phyloP scores from a whole-genome alignment of 2,329 filamentous ascomycete genomes.

The Penicillium polonicum region DNA sequence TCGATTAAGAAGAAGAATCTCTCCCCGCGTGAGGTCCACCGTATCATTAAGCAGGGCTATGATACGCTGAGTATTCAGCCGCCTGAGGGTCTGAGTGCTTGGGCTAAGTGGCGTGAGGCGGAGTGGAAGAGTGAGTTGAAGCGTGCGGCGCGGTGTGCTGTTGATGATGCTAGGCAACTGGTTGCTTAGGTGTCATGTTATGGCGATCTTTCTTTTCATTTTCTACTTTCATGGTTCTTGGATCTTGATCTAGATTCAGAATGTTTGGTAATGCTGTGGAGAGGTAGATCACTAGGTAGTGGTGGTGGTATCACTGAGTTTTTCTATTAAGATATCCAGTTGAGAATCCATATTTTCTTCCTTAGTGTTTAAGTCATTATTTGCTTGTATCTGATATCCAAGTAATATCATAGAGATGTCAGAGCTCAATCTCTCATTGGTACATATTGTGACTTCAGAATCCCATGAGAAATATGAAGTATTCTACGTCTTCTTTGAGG shows the following conservation, averaged over 20 bases:
- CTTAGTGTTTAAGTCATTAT: neutral
- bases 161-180: slow-evolving; percentile 63
- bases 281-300: neutral
- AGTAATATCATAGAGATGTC: neutral
- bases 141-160: slow-evolving; percentile 76
- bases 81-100: slow-evolving; percentile 79
- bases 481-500: neutral
- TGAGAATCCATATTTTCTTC: slow-evolving; percentile 1
- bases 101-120: slow-evolving; percentile 82
- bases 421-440: neutral
- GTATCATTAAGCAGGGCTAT: slow-evolving; percentile 94
- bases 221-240: neutral
- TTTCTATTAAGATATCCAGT: slow-evolving; percentile 7
- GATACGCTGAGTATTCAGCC: slow-evolving; percentile 90
- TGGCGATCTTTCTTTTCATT: neutral
- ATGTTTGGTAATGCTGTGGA: neutral
- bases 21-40: slow-evolving; percentile 78
- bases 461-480: neutral
- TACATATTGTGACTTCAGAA: neutral
- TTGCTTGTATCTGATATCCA: neutral
- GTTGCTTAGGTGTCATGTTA: slow-evolving; percentile 29
- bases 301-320: neutral
- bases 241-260: neutral
- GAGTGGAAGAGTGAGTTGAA: slow-evolving; percentile 83
- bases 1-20: slow-evolving; percentile 60